Base-by-base conservation (phyloP, 306 rosid genomes). In the Rosa persica region DNA sequence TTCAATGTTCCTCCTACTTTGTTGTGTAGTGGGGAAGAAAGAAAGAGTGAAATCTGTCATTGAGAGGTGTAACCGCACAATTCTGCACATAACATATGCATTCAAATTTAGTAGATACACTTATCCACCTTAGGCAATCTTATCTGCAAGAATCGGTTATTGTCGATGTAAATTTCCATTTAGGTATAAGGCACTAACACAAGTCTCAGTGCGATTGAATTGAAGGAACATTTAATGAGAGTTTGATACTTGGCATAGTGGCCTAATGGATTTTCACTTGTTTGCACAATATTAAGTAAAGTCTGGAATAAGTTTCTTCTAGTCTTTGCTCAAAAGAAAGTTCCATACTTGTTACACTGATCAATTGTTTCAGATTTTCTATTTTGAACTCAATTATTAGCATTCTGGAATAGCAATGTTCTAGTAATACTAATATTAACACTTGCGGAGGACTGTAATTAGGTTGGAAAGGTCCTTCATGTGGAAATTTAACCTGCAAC, bases 41-140 rank as follows among this genome's bases (percentile, higher is more conserved):
- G 46, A 9, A 58, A 61, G 67, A 61, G 67, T 57, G 8, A n/a
- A 61, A 61, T 60, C 10, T 27, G 42, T 62, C 22, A 65, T 22
- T 20, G 43, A 19, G n/a, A 0, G 36, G 11, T 51, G 40, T 77
- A 44, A 51, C 52, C 12, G 40, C 42, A 67, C 22, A 39, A 4
- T 77, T 65, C 3, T 67, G 44, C 75, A 67, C 43, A 51, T 67
- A 27, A 71, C 46, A 67, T 16, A 49, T 38, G 25, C 47, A 49
- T 66, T 20, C 13, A 22, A 34, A 38, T 8, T 39, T 38, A 10
- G 38, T 67, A 39, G 27, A 67, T 39, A 39, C 49, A 52, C 12
- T 34, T 5, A 42, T 40, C 55, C 73, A 67, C 19, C 49, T 22
- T 39, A 13, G 4, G 74, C 27, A 51, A 0, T 39, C 13, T 67